Base-by-base conservation (phyloP, 2,329 filamentous ascomycete genomes). In the Tetracladium maxilliforme region DNA sequence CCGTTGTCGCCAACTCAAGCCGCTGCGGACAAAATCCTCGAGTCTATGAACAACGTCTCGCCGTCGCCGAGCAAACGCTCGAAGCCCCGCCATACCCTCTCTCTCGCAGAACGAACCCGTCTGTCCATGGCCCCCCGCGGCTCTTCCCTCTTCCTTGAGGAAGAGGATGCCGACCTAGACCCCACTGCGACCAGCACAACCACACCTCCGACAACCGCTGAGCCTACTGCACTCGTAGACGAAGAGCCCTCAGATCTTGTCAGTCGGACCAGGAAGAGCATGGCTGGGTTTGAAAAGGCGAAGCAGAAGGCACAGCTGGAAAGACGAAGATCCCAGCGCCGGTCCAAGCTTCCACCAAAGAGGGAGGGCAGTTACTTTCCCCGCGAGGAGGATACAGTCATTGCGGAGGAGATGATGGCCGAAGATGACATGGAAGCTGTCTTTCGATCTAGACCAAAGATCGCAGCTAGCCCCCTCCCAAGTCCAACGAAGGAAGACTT, bases 401-500 rank as follows among this genome's bases (percentile, higher is more conserved):
- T 30, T 16, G 24, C 33, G 9, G 25, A 33, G 34, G 48, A 42
- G 42, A 39, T 3, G 31, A 8, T 4, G 12, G 6, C 9, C 24
- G 73, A 82, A 35, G 60, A 65, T 4, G 82, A 92, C 31, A 79
- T 83, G 47, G 76, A 79, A 30, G 77, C 75, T 14, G 75, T 93
- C 2, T 94, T 94, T 46, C 81, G 75, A 51, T 86, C 80, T 34
- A 54, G 86, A 35, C 86, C 86, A 1, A 78, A 73, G 47, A 70
- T 94, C 36, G 74, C 75, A 34, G 68, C 69, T 8, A 92, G 83
- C 45, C 83, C 84, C 3, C 35, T 36, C 19, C 28, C 35, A 8
- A 43, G 41, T 30, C 40, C 41, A 6, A 30, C 25, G 10, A 38
- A 28, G 25, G 26, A 9, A 19, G 9, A 11, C 9, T 9, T 9